phyloP scores from a whole-genome alignment of 1,139 yeast genomes.

The Spathaspora sp. region DNA sequence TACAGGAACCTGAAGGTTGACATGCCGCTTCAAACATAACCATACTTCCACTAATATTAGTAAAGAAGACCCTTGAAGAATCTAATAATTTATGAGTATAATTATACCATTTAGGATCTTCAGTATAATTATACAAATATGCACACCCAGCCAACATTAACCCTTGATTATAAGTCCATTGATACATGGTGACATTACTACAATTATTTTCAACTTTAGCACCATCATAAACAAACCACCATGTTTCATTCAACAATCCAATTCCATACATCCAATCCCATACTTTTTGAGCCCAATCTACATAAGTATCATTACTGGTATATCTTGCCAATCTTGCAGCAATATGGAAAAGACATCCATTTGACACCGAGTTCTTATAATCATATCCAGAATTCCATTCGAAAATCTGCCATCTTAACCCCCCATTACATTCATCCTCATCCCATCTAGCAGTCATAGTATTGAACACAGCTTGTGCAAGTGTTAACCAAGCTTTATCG shows the following conservation, averaged over 20 bases:
- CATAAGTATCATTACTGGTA: constrained; percentile 71
- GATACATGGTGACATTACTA: constrained; percentile 52
- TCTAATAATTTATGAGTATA: constrained; percentile 54
- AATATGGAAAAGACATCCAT: constrained; percentile 85
- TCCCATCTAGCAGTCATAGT: constrained; percentile 94
- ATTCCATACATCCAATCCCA: constrained; percentile 80
- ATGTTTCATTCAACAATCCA: constrained; percentile 51
- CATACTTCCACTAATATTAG: constrained; percentile 39
- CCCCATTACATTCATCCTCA: constrained; percentile 69
- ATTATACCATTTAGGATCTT: constrained; percentile 63
- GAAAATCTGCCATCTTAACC: constrained; percentile 95
- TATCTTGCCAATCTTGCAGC: constrained; percentile 87
- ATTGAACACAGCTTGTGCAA: constrained; percentile 82
- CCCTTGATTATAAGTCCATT: constrained; percentile 92
- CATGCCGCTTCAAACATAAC: constrained; percentile 84
- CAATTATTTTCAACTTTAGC: constrained; percentile 66
- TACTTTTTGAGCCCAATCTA: constrained; percentile 74
- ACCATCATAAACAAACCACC: constrained; percentile 75
- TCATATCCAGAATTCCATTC: constrained; percentile 93
- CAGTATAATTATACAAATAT: constrained; percentile 73
- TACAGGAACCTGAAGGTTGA: constrained; percentile 59
- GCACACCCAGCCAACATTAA: constrained; percentile 80
- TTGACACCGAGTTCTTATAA: constrained; percentile 86
- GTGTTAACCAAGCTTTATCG: constrained; percentile 57
- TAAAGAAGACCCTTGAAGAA: constrained; percentile 57